Evolutionary conservation across 805 yeast genomes (phyloP), one percentile per base, ranked within the genome.

Genomic region (Monosporozyma yasuniensis): DNA sequence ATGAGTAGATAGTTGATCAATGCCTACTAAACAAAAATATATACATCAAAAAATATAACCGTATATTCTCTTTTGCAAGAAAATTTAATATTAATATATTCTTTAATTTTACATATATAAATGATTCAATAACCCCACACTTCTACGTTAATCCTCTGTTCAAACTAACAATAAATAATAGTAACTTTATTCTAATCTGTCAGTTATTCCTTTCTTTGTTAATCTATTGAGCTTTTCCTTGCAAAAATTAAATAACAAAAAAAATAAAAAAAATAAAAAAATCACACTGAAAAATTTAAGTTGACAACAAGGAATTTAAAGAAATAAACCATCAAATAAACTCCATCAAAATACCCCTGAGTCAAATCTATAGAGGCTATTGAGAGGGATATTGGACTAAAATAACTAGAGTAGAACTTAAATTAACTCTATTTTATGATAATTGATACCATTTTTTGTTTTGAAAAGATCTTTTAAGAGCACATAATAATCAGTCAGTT

Each of bases 1-100:
- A 52, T 37, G 42, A 50, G 22, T 45, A 42, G 35, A 47, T 47
- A n/a, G n/a, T 50, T 52, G n/a, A 27, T 34, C n/a, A n/a, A 38
- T n/a, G 16, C 27, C 42, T 16, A 48, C 47, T 14, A 22, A 39
- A 3, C 42, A 39, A 18, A 6, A 22, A 39, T n/a, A 39, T 19
- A 35, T 2, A 10, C 12, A 39, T 11, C 14, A n/a, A n/a, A n/a
- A n/a, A n/a, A n/a, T n/a, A n/a, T n/a, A n/a, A n/a, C n/a, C 10
- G n/a, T 21, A 21, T 11, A 39, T 19, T 21, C 6, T 14, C 21
- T 11, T 12, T 9, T 39, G 7, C 25, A 21, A 11, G 8, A 19
- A 7, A 35, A 14, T 18, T 10, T 19, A n/a, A 21, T 8, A 19
- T 39, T 3, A 10, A 39, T 39, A 39, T 39, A 35, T 35, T 35